Percentiles rank a stretch among this genome's conserved stretches.
Conservation (phyloP, 345 rosid species). For the Melaleuca quinquenervia region DNA sequence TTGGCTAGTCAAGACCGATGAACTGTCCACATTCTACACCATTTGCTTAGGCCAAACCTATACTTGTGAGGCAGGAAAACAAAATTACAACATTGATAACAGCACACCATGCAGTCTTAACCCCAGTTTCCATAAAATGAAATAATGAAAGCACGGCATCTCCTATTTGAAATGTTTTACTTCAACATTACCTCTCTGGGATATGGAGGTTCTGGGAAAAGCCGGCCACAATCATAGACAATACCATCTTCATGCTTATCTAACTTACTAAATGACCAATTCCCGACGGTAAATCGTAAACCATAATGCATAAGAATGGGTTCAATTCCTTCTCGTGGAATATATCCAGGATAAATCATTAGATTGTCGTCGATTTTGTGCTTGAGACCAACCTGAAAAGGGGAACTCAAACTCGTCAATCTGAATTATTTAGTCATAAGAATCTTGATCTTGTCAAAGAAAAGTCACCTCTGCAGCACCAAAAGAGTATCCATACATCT, state of each 20-base stretch:
- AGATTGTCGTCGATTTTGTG: conserved; percentile 83
- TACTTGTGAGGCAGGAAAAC: not conserved
- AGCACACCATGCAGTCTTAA: not conserved
- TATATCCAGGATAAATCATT: conserved; percentile 98
- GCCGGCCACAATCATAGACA: conserved; percentile 73
- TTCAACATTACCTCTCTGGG: conserved; percentile 69
- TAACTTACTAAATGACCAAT: conserved; percentile 93
- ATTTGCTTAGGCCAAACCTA: not conserved
- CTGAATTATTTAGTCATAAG: not conserved
- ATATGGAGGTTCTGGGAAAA: conserved; percentile 95
- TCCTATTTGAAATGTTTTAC: not conserved
- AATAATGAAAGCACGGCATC: not conserved
- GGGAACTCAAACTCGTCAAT: not conserved
- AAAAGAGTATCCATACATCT: conserved; percentile 99
- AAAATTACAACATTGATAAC: not conserved
- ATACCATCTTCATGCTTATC: conserved; percentile 87
- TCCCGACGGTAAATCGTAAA: conserved; percentile 70
- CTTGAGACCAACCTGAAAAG: conserved; percentile 74
- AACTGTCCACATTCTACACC: not conserved
- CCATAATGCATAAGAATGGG: conserved; percentile 96
- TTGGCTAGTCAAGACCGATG: not conserved
- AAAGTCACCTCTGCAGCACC: conserved; percentile 86
- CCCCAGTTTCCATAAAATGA: not conserved
- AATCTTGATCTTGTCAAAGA: not conserved
- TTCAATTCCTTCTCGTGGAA: conserved; percentile 68